Evolutionary conservation across 768 basidiomycete species (phyloP).

Genomic region (Holtermannia corniformis): DNA sequence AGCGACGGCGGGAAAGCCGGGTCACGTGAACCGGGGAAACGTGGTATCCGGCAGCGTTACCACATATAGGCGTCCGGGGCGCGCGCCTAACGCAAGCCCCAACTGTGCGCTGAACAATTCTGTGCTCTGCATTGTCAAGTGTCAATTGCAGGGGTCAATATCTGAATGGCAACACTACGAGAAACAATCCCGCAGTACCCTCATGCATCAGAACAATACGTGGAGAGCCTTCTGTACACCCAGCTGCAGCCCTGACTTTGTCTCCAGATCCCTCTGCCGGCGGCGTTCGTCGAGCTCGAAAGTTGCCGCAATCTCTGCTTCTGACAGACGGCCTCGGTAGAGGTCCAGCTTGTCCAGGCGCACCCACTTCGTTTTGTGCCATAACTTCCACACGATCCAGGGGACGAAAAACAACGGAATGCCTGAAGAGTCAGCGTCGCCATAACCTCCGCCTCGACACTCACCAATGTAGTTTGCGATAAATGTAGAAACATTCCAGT

Average conservation of each 20-base stretch:
- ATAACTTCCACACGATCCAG: slow-evolving; percentile 24
- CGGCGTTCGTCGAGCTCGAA: neutral
- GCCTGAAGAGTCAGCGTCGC: slow-evolving; percentile 1
- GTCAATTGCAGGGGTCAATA: no score
- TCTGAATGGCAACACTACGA: no score
- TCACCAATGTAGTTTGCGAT: slow-evolving; percentile 23
- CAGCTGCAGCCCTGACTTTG: neutral
- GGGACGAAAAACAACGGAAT: slow-evolving; percentile 22
- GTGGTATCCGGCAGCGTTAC: no score
- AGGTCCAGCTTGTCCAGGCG: neutral
- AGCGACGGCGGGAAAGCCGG: no score
- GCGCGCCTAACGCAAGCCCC: no score
- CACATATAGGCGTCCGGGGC: no score
- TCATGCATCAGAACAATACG: neutral
- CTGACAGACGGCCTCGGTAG: neutral
- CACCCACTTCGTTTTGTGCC: slow-evolving; percentile 11
- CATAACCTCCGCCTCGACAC: no score
- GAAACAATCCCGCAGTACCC: no score
- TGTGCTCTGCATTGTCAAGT: no score
- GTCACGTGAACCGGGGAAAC: no score
- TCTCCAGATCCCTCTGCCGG: neutral
- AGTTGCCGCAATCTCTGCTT: neutral
- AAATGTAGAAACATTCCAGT: slow-evolving; percentile 19
- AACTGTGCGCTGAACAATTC: no score
- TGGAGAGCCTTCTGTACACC: neutral